Conservation (phyloP, 108 stramenopile genomes). For the Nannochloropsis oceanica region DNA sequence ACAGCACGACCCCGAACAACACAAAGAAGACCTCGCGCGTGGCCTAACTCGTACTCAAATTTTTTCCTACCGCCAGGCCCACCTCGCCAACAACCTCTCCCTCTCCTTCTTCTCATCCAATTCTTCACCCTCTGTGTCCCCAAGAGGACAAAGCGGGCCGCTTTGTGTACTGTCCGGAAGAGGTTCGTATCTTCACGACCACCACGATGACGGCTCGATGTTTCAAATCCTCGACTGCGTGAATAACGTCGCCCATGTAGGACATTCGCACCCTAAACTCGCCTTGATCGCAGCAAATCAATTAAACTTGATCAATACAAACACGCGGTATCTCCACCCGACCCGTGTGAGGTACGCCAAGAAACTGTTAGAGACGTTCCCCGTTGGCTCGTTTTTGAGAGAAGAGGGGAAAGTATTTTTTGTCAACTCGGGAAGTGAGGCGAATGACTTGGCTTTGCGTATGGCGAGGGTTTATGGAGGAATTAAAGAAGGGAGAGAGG, state of each 20-base stretch:
- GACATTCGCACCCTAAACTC: constrained; percentile 58
- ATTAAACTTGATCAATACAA: constrained; percentile 58
- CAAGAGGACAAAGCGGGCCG: background rate
- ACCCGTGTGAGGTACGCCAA: constrained; percentile 48
- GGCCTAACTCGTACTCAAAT: background rate
- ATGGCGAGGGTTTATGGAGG: constrained; percentile 51
- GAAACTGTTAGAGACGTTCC: constrained; percentile 40
- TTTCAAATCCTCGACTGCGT: constrained; percentile 59
- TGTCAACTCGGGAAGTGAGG: constrained; percentile 87
- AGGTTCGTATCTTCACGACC: background rate
- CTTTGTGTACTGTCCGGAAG: background rate
- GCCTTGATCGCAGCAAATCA: constrained; percentile 51
- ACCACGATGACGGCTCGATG: constrained; percentile 19
- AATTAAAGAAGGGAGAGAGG: no score
- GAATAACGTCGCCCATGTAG: constrained; percentile 78
- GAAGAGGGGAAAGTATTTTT: constrained; percentile 55
- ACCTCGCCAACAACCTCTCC: background rate
- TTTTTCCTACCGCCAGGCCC: background rate
- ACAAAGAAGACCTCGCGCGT: background rate
- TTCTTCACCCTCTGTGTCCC: no score
- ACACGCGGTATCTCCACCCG: constrained; percentile 82
- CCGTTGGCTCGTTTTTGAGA: background rate
- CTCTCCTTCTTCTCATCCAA: background rate
- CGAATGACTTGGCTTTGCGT: constrained; percentile 89
- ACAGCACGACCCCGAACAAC: background rate